These are phyloP conservation scores for Drechslera avenae DNA, from an alignment of 2,329 filamentous ascomycete genomes.

Conservation along the genomic window DNA sequence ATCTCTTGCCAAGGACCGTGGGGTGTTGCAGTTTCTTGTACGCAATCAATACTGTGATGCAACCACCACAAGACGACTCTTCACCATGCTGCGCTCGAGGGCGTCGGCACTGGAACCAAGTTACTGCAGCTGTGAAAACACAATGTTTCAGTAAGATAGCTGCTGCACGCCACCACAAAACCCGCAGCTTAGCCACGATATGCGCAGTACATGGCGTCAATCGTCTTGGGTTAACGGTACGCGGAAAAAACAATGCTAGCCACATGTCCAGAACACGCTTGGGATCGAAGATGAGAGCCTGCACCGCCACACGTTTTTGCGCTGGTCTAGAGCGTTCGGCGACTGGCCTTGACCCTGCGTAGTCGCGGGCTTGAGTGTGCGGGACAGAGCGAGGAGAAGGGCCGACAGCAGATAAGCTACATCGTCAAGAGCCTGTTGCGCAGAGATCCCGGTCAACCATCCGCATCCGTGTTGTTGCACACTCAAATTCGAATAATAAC, in stretches of 20 bases:
- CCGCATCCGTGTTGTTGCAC: slow-evolving; percentile 4
- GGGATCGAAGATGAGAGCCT: slow-evolving; percentile 17
- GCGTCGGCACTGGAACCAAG: neutral
- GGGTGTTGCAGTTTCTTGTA: slow-evolving; percentile 22
- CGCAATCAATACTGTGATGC: slow-evolving; percentile 28
- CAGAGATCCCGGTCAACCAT: slow-evolving; percentile 25
- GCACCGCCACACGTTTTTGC: slow-evolving; percentile 32
- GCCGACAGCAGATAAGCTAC: slow-evolving; percentile 23
- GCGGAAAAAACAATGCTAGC: neutral
- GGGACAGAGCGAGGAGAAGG: slow-evolving; percentile 16
- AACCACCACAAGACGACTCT: slow-evolving; percentile 2
- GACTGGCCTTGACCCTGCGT: slow-evolving; percentile 29
- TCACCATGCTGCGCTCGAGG: neutral
- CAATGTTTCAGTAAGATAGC: neutral
- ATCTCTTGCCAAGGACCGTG: slow-evolving; percentile 10
- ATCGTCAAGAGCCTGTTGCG: slow-evolving; percentile 26
- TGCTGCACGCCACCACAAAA: slow-evolving; percentile 15
- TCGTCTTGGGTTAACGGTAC: neutral
- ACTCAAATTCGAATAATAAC: slow-evolving; percentile 17
- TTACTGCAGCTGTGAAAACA: slow-evolving; percentile 12
- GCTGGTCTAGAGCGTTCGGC: slow-evolving; percentile 27
- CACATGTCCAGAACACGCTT: slow-evolving; percentile 16
- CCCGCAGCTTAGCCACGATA: neutral
- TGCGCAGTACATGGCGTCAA: neutral
- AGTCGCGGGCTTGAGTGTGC: slow-evolving; percentile 10